Conservation (phyloP, 306 rosid species). For the Notholithocarpus densiflorus region DNA sequence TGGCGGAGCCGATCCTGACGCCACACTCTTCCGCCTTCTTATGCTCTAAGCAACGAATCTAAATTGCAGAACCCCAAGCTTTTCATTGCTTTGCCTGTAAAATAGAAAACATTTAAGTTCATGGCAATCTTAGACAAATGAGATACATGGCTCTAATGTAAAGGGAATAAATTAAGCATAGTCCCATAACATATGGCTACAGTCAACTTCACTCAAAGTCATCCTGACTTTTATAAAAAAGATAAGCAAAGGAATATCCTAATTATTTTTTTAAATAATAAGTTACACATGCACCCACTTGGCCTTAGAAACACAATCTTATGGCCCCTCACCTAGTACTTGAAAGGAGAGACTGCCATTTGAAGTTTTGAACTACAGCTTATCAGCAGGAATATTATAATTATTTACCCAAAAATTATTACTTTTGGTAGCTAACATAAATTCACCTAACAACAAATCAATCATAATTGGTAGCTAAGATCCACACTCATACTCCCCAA, state of each 20-base stretch:
- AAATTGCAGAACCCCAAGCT: neutral
- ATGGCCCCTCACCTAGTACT: too few relatives aligned
- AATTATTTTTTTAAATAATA: neutral
- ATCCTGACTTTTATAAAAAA: neutral
- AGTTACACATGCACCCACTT: too few relatives aligned
- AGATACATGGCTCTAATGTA: neutral
- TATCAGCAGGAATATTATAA: too few relatives aligned
- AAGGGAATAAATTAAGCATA: conserved; percentile 32
- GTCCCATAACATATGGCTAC: conserved; percentile 15
- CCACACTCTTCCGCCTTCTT: neutral
- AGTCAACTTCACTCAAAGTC: conserved; percentile 22
- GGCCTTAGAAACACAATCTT: too few relatives aligned
- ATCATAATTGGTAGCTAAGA: conserved; percentile 7
- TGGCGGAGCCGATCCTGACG: conserved; percentile 5
- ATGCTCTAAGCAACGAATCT: neutral
- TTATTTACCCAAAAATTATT: too few relatives aligned
- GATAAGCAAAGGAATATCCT: neutral
- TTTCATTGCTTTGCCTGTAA: conserved; percentile 77
- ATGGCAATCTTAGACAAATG: neutral
- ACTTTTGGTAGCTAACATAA: neutral
- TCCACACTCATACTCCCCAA: neutral
- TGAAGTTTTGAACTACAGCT: too few relatives aligned
- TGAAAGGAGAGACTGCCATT: too few relatives aligned
- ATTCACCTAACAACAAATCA: conserved; percentile 35
- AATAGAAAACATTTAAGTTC: neutral